phyloP scores from a whole-genome alignment of 768 basidiomycete species.

The Tricholoma terreum region DNA sequence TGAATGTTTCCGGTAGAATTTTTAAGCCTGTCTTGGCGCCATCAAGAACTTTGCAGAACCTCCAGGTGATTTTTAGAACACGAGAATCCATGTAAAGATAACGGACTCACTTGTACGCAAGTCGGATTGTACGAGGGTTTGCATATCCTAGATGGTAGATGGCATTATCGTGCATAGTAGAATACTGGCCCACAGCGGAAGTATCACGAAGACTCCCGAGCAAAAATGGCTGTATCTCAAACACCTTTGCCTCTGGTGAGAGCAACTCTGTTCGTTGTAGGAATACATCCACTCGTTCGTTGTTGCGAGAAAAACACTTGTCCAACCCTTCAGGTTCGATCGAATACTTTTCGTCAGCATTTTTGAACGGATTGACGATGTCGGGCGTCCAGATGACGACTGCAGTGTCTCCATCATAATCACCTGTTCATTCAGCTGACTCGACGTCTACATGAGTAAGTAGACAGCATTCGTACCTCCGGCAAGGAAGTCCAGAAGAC shows the following conservation, averaged over 20 bases:
- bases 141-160: conserved; percentile 52
- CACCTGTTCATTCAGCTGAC: conserved; percentile 36
- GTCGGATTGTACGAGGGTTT: conserved; percentile 43
- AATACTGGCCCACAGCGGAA: conserved; percentile 52
- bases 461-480: conserved; percentile 42
- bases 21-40: conserved; percentile 57
- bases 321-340: conserved; percentile 44
- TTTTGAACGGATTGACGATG: conserved; percentile 53
- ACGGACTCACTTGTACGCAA: conserved; percentile 47
- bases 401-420: conserved; percentile 69
- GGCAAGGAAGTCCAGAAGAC: conserved; percentile 60
- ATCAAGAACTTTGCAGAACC: conserved; percentile 55
- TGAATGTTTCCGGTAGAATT: conserved; percentile 32
- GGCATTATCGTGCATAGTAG: conserved; percentile 52
- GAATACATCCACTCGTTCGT: conserved; percentile 44
- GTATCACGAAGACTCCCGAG: conserved; percentile 47
- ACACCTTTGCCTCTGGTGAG: conserved; percentile 24
- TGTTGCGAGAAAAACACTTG: conserved; percentile 37
- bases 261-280: conserved; percentile 22
- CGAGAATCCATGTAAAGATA: background rate
- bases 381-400: conserved; percentile 55
- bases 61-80: conserved; percentile 10
- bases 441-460: background rate
- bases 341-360: conserved; percentile 48
- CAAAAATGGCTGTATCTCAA: conserved; percentile 45